phyloP scores from a whole-genome alignment of 2,329 filamentous ascomycete genomes.

The Aureobasidium uvarum region DNA sequence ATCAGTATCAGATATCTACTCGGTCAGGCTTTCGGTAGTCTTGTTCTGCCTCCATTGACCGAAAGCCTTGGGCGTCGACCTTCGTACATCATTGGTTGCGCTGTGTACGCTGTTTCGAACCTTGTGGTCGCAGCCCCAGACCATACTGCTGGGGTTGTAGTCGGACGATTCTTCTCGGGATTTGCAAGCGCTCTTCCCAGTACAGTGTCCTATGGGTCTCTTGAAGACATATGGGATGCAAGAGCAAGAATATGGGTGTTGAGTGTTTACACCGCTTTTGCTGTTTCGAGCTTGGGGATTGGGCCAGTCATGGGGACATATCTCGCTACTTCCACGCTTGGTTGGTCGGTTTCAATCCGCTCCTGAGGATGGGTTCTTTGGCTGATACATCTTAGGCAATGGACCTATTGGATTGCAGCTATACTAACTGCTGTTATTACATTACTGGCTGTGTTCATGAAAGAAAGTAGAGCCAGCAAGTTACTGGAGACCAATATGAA shows the following conservation, averaged over 20 bases:
- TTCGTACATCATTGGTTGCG: not conserved
- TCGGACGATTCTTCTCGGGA: not conserved
- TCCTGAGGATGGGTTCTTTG: not conserved
- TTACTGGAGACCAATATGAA: not conserved
- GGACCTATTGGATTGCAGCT: not conserved
- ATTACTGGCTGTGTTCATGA: not conserved
- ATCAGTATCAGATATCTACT: not conserved
- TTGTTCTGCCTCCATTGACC: not conserved
- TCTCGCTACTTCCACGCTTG: not conserved
- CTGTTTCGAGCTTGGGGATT: not conserved
- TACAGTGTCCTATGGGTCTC: not conserved
- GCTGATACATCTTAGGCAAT: not conserved
- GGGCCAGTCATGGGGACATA: not conserved
- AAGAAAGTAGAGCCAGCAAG: not conserved
- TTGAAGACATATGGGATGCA: conserved; percentile 1
- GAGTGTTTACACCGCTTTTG: not conserved
- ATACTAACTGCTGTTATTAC: not conserved
- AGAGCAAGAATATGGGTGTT: not conserved
- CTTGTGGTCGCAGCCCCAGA: not conserved
- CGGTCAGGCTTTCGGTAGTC: not conserved
- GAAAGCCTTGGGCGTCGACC: not conserved
- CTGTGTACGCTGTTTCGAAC: not conserved
- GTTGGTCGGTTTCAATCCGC: not conserved
- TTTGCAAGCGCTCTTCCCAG: not conserved
- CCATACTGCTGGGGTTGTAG: not conserved